Conservation (phyloP, 2,329 filamentous ascomycete genomes). For the Fusarium keratoplasticum region DNA sequence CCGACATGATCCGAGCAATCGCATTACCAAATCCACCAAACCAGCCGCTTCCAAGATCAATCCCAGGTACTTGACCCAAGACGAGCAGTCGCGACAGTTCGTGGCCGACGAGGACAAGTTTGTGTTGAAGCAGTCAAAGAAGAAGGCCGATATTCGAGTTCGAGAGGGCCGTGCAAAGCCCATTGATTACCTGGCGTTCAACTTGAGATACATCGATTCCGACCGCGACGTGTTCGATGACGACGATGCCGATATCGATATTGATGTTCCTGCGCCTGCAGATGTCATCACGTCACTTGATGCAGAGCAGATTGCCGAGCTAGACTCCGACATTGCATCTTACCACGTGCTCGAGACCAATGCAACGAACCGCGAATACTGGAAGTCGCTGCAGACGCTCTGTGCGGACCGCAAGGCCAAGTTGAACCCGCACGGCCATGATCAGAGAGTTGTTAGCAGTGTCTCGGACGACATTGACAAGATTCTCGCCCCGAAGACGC, state of each 20-base stretch:
- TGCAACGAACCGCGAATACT: conserved; percentile 84
- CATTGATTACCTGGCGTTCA: conserved; percentile 94
- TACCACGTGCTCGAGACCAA: conserved; percentile 87
- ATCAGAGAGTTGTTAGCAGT: conserved; percentile 81
- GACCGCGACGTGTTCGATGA: conserved; percentile 90
- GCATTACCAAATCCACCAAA: conserved; percentile 63
- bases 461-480: conserved; percentile 90
- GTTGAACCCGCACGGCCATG: conserved; percentile 68
- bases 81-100: conserved; percentile 84
- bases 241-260: conserved; percentile 76
- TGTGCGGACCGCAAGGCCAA: conserved; percentile 81
- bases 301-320: conserved; percentile 74
- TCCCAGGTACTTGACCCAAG: conserved; percentile 72
- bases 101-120: conserved; percentile 96
- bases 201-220: conserved; percentile 86
- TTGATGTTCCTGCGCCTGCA: conserved; percentile 83
- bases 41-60: conserved; percentile 45
- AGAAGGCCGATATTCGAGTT: conserved; percentile 95
- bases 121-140: conserved; percentile 96
- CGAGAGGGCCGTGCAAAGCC: conserved; percentile 90
- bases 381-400: conserved; percentile 89
- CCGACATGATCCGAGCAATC: conserved; percentile 65
- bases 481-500: conserved; percentile 85
- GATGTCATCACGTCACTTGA: conserved; percentile 81
- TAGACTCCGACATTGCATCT: conserved; percentile 84